phyloP scores from a whole-genome alignment of 2,329 filamentous ascomycete species.

The Hirsutella thompsonii region DNA sequence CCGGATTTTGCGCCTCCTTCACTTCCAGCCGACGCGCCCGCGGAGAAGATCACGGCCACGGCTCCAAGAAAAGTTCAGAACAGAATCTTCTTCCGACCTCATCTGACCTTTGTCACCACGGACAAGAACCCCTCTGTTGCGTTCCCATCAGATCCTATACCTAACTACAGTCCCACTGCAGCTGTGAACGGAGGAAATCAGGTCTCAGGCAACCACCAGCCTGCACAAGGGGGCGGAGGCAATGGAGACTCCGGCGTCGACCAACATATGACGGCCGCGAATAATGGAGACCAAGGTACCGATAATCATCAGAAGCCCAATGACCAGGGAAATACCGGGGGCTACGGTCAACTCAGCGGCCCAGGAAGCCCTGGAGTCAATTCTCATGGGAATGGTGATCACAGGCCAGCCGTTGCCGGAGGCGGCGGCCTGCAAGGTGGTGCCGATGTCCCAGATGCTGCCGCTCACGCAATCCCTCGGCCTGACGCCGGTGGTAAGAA shows the following conservation, averaged over 20 bases:
- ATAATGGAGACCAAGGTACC: neutral
- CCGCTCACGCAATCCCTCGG: neutral
- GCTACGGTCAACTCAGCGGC: neutral
- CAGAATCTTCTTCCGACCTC: slow-evolving; percentile 4
- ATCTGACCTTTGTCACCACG: slow-evolving; percentile 34
- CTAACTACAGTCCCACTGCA: slow-evolving; percentile 21
- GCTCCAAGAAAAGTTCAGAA: neutral
- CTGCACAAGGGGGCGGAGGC: slow-evolving; percentile 1
- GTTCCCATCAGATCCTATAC: slow-evolving; percentile 22
- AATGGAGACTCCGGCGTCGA: neutral
- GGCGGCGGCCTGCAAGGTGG: neutral
- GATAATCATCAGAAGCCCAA: neutral
- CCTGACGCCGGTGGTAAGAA: neutral
- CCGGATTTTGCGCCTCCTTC: neutral
- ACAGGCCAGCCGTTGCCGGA: neutral
- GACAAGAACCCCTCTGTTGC: slow-evolving; percentile 43
- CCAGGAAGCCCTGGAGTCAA: neutral
- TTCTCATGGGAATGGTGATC: neutral
- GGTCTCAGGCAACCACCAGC: slow-evolving; percentile 8
- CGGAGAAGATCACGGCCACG: neutral
- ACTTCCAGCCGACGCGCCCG: neutral
- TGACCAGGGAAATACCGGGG: neutral
- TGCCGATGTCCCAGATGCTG: neutral
- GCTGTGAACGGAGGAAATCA: neutral
- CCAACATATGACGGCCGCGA: neutral